Base-by-base conservation (phyloP, 164 flowering plant genomes). In the Litsea cubeba region DNA sequence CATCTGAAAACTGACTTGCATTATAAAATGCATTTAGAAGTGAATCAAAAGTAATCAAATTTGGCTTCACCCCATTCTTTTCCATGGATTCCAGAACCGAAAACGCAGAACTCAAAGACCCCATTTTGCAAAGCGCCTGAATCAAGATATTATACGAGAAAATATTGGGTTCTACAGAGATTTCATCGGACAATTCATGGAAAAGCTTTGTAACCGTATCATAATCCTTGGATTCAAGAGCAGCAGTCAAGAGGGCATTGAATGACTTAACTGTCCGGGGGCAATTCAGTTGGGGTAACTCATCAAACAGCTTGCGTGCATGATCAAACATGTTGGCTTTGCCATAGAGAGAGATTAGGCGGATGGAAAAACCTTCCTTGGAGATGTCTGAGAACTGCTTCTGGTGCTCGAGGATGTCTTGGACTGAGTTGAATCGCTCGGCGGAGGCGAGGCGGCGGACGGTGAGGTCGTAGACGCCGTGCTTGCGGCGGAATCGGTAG, bases 271-370 rank as follows among this genome's bases (percentile, higher is more conserved):
- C 80, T 6, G 87, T 83, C 1, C 86, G 79, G 22, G 70, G 60
- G 76, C 88, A 83, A 2, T 82, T 80, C 15, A 76, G 70, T 5
- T 78, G 71, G 1, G 90, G 86, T 85, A 88, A 76, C 85, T 88
- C 85, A 24, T 87, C 90, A 75, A 87, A 87, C 85, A 82, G 20
- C 28, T 87, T 80, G 73, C 50, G 73, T 18, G 92, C 92, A 25
- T 83, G 77, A 1, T 84, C 81, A 57, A 82, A 83, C 88, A 87
- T 84, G 18, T 81, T 81, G 7, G 85, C 54, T 69, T 76, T 68
- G 0, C 87, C 87, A 60, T 83, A 85, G 11, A 85, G 79, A 11
- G 74, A 4, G 10, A 82, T 74, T 17, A 78, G 76, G 5, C 83
- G 77, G 60, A 79, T 49, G 25, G 74, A 58, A 68, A 82, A 85